These are phyloP conservation scores for Adansonia digitata DNA, from an alignment of 345 rosid species.

Conservation along the genomic window DNA sequence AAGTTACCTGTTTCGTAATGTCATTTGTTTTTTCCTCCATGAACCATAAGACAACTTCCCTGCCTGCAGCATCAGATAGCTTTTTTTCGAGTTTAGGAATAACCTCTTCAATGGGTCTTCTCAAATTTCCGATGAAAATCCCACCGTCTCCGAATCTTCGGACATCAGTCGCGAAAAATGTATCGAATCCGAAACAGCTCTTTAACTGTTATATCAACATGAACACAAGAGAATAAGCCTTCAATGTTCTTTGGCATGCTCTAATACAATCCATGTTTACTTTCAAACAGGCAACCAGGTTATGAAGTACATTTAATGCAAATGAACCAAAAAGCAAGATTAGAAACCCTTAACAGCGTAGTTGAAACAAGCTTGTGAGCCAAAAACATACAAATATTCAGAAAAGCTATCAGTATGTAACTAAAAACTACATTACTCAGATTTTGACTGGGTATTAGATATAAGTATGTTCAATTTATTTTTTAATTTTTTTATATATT, in stretches of 20 bases:
- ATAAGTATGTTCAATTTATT: not conserved
- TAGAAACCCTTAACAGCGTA: not conserved
- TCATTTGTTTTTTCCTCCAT: conserved; percentile 87
- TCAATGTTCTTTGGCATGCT: not conserved
- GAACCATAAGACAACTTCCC: conserved; percentile 83
- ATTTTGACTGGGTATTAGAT: no score
- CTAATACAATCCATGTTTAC: not conserved
- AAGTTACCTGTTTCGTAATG: conserved; percentile 75
- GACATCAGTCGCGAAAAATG: conserved; percentile 84
- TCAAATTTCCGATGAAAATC: conserved; percentile 76
- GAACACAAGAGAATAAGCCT: conserved; percentile 4
- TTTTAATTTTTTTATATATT: not conserved
- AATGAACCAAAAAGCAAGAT: not conserved
- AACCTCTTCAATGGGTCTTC: conserved; percentile 74
- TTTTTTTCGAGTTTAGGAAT: conserved; percentile 77
- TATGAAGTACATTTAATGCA: not conserved
- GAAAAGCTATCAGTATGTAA: not conserved
- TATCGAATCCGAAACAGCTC: conserved; percentile 82
- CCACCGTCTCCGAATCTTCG: conserved; percentile 98
- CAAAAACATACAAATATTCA: not conserved
- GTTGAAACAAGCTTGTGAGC: not conserved
- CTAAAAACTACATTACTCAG: not conserved
- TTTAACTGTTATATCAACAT: conserved; percentile 53
- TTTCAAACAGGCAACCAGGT: not conserved
- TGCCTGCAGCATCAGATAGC: conserved; percentile 78